Evolutionary conservation across 2,329 filamentous ascomycete genomes (phyloP).

Genomic region (Exophiala phaeomuriformis): DNA sequence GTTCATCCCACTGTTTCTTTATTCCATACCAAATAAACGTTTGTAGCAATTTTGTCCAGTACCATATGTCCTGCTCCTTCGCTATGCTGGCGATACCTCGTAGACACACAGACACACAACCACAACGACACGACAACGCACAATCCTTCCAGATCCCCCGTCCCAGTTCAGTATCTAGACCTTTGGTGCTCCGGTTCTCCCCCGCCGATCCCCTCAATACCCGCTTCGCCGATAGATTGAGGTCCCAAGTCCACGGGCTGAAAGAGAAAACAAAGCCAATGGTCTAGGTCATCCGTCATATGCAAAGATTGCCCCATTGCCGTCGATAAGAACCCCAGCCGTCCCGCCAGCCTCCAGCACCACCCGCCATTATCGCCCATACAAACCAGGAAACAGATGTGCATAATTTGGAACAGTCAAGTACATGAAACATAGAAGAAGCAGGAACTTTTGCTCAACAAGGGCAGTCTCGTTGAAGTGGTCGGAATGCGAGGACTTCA

Average conservation of each 20-base stretch:
- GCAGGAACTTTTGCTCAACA: conserved; percentile 22
- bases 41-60: neutral
- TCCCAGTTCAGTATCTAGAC: conserved; percentile 21
- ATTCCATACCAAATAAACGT: conserved; percentile 5
- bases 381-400: conserved; percentile 25
- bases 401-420: conserved; percentile 19
- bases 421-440: conserved; percentile 18
- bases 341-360: conserved; percentile 20
- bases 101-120: conserved; percentile 9
- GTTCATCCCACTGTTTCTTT: neutral
- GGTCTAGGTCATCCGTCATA: conserved; percentile 24
- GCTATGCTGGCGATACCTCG: conserved; percentile 23
- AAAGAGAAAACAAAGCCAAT: conserved; percentile 18
- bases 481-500: conserved; percentile 18
- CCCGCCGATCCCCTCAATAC: conserved; percentile 4
- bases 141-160: conserved; percentile 5
- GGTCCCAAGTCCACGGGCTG: conserved; percentile 5
- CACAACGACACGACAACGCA: conserved; percentile 5
- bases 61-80: conserved; percentile 9
- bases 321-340: conserved; percentile 13
- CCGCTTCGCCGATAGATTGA: neutral
- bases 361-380: conserved; percentile 25
- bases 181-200: conserved; percentile 18
- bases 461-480: conserved; percentile 23
- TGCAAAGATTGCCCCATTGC: conserved; percentile 23